phyloP scores from a whole-genome alignment of 2,329 filamentous ascomycete species.

The Penicillium corylophilum region DNA sequence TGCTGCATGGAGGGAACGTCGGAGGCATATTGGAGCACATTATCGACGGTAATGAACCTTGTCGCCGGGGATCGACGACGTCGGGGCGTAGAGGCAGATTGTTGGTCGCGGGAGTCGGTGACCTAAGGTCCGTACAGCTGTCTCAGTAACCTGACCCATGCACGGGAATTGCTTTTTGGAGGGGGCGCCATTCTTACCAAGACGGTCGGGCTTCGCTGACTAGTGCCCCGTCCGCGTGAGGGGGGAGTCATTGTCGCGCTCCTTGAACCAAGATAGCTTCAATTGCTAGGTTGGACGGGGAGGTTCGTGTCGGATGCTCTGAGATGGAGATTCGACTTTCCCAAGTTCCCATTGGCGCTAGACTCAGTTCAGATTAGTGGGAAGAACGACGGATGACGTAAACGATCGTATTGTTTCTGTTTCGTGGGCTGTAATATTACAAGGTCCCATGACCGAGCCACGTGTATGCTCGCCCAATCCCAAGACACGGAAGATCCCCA shows the following conservation, averaged over 20 bases:
- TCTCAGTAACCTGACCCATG: slow-evolving; percentile 11
- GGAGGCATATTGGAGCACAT: slow-evolving; percentile 87
- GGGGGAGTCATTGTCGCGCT: slow-evolving; percentile 28
- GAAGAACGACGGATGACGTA: slow-evolving; percentile 3
- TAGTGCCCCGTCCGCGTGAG: slow-evolving; percentile 30
- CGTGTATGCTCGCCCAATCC: slow-evolving; percentile 5
- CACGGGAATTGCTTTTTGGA: not conserved
- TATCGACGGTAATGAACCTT: slow-evolving; percentile 85
- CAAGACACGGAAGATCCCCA: not conserved
- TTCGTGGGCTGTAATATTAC: not conserved
- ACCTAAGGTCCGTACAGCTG: slow-evolving; percentile 29
- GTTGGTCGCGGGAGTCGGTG: slow-evolving; percentile 46
- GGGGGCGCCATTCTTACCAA: slow-evolving; percentile 33
- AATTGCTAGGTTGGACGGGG: slow-evolving; percentile 1
- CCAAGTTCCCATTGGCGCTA: slow-evolving; percentile 10
- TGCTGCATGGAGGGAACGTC: slow-evolving; percentile 95
- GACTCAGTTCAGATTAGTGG: slow-evolving; percentile 5
- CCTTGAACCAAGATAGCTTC: not conserved
- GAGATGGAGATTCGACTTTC: slow-evolving; percentile 6
- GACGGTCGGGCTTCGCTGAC: slow-evolving; percentile 46
- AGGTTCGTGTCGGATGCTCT: not conserved
- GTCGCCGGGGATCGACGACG: slow-evolving; percentile 49
- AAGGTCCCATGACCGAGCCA: slow-evolving; percentile 16
- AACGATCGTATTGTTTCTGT: not conserved
- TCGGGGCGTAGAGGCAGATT: slow-evolving; percentile 26